Evolutionary conservation across 1,284 basidiomycete species (phyloP).

Genomic region (Cutaneotrichosporon curvatum): DNA sequence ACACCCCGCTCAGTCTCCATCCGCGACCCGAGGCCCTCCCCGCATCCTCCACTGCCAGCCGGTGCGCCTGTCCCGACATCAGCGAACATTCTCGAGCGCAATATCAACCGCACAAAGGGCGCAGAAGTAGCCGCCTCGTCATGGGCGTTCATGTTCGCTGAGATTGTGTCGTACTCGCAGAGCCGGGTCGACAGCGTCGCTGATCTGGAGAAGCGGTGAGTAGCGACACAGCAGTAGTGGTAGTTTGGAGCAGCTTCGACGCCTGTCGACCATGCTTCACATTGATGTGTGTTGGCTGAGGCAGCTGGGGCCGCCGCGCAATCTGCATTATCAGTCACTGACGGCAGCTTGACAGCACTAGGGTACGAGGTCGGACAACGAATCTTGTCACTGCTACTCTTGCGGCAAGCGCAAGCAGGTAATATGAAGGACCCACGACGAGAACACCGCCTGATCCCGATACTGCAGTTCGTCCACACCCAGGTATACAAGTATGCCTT

Average conservation of each 20-base stretch:
- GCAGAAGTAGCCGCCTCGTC: conserved; percentile 73
- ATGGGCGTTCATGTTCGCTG: conserved; percentile 83
- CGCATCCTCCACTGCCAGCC: conserved; percentile 4
- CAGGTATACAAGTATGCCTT: conserved; percentile 92
- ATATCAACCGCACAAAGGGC: conserved; percentile 70
- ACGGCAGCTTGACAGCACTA: conserved; percentile 71
- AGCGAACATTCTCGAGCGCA: conserved; percentile 63
- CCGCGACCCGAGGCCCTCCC: conserved; percentile 7
- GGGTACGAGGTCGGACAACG: conserved; percentile 83
- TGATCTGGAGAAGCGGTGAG: conserved; percentile 77
- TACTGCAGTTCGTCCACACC: conserved; percentile 83
- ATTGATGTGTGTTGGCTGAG: not conserved
- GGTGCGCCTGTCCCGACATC: not conserved
- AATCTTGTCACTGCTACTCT: conserved; percentile 52
- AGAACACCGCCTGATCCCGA: conserved; percentile 78
- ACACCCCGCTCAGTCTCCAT: conserved; percentile 4
- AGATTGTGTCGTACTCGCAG: conserved; percentile 90
- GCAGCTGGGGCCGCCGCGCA: too few relatives aligned
- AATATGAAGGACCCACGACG: conserved; percentile 62
- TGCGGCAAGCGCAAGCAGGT: conserved; percentile 40
- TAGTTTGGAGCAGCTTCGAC: too few relatives aligned
- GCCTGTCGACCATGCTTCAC: too few relatives aligned
- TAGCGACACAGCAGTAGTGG: too few relatives aligned
- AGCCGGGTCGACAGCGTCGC: conserved; percentile 87
- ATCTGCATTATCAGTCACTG: not conserved